Conservation (phyloP, 164 flowering plant genomes). For the Litsea cubeba region DNA sequence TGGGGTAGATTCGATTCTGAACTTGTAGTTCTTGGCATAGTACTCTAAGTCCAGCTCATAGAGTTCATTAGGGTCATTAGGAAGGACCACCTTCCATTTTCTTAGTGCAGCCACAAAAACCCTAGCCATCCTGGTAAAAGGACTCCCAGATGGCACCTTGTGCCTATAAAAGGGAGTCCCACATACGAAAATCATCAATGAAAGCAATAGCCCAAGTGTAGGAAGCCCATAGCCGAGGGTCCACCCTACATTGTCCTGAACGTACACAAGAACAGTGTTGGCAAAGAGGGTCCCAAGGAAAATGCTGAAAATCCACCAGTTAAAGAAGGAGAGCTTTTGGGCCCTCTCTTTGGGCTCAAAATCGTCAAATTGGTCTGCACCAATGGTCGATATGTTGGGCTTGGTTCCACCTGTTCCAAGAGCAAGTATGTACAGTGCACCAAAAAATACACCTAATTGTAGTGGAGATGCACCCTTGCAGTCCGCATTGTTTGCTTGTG, state of each 20-base stretch:
- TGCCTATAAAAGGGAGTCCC: slow-evolving; percentile 33
- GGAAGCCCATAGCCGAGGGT: slow-evolving; percentile 30
- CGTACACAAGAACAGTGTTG: slow-evolving; percentile 27
- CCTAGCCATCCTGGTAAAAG: slow-evolving; percentile 25
- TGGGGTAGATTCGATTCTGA: slow-evolving; percentile 20
- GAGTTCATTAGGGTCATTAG: slow-evolving; percentile 25
- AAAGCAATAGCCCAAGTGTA: slow-evolving; percentile 21
- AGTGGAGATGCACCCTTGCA: slow-evolving; percentile 13
- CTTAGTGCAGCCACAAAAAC: slow-evolving; percentile 22
- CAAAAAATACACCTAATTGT: slow-evolving; percentile 20
- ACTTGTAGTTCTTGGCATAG: slow-evolving; percentile 16
- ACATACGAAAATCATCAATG: slow-evolving; percentile 18
- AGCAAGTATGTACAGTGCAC: slow-evolving; percentile 22
- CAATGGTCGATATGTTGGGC: slow-evolving; percentile 31
- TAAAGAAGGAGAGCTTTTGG: slow-evolving; percentile 31
- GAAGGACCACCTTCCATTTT: slow-evolving; percentile 20
- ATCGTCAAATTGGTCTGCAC: slow-evolving; percentile 26
- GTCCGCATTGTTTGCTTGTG: background rate
- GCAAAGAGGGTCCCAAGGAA: slow-evolving; percentile 30
- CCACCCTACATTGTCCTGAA: slow-evolving; percentile 34
- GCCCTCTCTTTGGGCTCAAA: slow-evolving; percentile 23
- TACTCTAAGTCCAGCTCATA: slow-evolving; percentile 24
- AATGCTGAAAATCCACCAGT: slow-evolving; percentile 36
- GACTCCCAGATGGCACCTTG: slow-evolving; percentile 28
- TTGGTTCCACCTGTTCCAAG: slow-evolving; percentile 29